Conservation (phyloP, 192 early-diverging fungal species). For the Backusella tarrabulga region DNA sequence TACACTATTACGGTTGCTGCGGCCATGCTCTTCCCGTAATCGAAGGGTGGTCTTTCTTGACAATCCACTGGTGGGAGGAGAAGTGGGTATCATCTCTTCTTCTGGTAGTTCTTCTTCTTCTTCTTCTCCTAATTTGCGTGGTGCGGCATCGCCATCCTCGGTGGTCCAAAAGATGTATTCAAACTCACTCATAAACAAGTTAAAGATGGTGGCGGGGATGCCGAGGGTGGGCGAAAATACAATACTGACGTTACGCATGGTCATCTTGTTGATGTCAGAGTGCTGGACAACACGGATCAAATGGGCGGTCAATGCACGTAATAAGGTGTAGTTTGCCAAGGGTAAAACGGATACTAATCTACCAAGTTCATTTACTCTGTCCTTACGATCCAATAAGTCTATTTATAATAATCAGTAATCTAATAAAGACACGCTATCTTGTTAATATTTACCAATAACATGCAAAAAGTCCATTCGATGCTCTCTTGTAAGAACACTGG, state of each 20-base stretch:
- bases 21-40: constrained; percentile 28
- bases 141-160: constrained; percentile 58
- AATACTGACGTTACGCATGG: constrained; percentile 91
- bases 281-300: constrained; percentile 87
- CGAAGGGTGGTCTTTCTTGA: constrained; percentile 18
- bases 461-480: constrained; percentile 81
- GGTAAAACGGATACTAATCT: constrained; percentile 78
- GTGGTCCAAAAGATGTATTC: constrained; percentile 80
- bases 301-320: constrained; percentile 86
- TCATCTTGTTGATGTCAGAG: constrained; percentile 90
- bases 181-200: constrained; percentile 88
- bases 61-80: not conserved
- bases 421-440: too few relatives aligned
- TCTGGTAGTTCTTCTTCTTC: not conserved
- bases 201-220: constrained; percentile 93
- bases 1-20: constrained; percentile 47
- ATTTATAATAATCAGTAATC: not conserved
- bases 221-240: constrained; percentile 95
- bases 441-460: constrained; percentile 57
- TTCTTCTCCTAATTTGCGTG: constrained; percentile 25
- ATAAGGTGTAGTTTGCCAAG: constrained; percentile 85
- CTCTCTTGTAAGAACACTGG: constrained; percentile 86
- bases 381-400: constrained; percentile 77
- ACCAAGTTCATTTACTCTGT: constrained; percentile 82
- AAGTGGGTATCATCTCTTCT: not conserved